Conservation (phyloP, 768 basidiomycete genomes). For the Sistotremastrum suecicum region DNA sequence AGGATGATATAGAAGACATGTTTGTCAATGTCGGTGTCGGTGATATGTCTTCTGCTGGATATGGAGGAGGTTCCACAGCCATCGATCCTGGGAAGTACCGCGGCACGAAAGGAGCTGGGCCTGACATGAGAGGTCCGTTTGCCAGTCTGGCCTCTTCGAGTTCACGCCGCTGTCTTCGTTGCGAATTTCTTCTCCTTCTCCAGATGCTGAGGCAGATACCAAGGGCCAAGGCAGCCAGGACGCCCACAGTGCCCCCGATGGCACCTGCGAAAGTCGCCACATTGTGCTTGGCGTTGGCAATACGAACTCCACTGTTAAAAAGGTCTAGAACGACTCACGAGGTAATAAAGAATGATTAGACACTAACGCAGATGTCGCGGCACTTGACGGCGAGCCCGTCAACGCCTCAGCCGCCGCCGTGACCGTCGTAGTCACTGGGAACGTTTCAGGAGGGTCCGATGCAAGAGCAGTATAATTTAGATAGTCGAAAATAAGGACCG, state of each 20-base stretch:
- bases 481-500: constrained; percentile 36
- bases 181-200: constrained; percentile 27
- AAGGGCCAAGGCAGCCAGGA: constrained; percentile 31
- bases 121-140: constrained; percentile 16
- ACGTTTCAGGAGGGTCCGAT: neutral
- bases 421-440: neutral
- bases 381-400: neutral
- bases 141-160: neutral
- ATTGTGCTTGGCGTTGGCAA: constrained; percentile 9
- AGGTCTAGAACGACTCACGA: too few relatives aligned
- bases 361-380: too few relatives aligned
- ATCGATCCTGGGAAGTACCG: constrained; percentile 42
- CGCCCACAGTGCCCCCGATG: constrained; percentile 36
- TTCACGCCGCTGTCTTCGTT: constrained; percentile 21
- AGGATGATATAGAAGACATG: too few relatives aligned
- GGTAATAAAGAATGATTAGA: too few relatives aligned
- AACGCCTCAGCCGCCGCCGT: neutral
- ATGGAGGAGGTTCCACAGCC: constrained; percentile 25
- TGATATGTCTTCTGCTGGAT: neutral
- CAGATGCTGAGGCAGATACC: constrained; percentile 39
- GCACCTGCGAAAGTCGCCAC: constrained; percentile 39
- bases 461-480: constrained; percentile 18
- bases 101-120: constrained; percentile 36
- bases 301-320: neutral
- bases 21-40: too few relatives aligned